Conservation (phyloP, 257 asterid genomes). For the Vinca minor region DNA sequence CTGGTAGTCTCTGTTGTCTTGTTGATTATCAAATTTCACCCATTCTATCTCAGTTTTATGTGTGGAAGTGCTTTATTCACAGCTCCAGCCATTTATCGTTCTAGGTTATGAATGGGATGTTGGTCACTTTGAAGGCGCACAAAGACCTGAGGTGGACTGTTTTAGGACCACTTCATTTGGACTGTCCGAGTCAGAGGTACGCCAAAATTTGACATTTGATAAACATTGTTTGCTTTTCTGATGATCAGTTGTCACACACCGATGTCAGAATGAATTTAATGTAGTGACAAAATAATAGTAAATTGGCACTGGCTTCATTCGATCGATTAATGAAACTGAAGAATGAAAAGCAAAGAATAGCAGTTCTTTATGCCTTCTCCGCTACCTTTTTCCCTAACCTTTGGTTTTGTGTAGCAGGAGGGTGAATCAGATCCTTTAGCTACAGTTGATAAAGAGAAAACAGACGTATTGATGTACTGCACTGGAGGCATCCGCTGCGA, state of each 20-base stretch:
- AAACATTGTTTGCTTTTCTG: not conserved
- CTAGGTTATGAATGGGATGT: slow-evolving; percentile 98
- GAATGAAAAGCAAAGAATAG: not conserved
- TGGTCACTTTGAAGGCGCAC: slow-evolving; percentile 89
- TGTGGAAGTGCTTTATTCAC: not conserved
- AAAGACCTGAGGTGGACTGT: slow-evolving; percentile 87
- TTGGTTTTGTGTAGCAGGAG: slow-evolving; percentile 29
- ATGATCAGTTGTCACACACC: not conserved
- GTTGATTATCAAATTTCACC: not conserved
- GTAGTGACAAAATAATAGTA: not conserved
- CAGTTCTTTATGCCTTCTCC: not conserved
- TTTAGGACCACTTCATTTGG: slow-evolving; percentile 86
- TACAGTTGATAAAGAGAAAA: slow-evolving; percentile 60
- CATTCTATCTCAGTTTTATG: not conserved
- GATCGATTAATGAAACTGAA: not conserved
- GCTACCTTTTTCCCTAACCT: not conserved
- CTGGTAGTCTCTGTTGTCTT: not conserved
- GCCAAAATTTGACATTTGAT: slow-evolving; percentile 17
- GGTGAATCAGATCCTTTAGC: slow-evolving; percentile 72
- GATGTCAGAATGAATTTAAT: not conserved
- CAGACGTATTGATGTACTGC: slow-evolving; percentile 88
- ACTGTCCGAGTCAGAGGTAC: slow-evolving; percentile 57
- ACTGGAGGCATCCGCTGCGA: slow-evolving; percentile 98
- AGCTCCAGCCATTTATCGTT: slow-evolving; percentile 13
- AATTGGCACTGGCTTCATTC: not conserved